phyloP scores from a whole-genome alignment of 768 basidiomycete genomes.

The Neoboletus magnificus region DNA sequence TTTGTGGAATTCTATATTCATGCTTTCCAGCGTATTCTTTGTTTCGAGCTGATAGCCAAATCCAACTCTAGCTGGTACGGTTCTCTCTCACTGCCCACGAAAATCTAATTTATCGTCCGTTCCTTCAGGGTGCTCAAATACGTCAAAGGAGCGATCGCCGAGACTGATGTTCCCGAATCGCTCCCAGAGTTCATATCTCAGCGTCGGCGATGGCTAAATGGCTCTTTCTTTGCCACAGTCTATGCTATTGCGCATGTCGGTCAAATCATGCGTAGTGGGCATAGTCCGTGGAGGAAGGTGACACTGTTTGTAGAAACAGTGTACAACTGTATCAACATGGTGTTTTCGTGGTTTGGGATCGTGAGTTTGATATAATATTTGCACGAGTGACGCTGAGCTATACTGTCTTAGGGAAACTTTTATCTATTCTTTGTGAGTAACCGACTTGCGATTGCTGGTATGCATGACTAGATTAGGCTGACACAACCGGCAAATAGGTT shows the following conservation, averaged over 20 bases:
- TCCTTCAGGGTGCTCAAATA: conserved; percentile 87
- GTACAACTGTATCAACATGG: conserved; percentile 83
- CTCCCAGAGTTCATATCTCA: conserved; percentile 94
- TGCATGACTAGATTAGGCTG: background rate
- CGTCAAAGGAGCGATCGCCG: conserved; percentile 88
- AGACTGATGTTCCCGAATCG: conserved; percentile 91
- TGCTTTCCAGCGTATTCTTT: conserved; percentile 67
- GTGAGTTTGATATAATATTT: conserved; percentile 42
- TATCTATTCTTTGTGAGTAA: conserved; percentile 85
- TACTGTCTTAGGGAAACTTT: conserved; percentile 72
- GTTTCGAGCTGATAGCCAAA: conserved; percentile 78
- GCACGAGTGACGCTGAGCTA: background rate
- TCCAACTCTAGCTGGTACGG: conserved; percentile 72
- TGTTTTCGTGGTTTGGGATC: conserved; percentile 93
- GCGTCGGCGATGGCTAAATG: conserved; percentile 85
- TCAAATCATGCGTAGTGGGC: conserved; percentile 41
- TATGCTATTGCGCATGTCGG: conserved; percentile 82
- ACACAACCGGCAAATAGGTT: conserved; percentile 43
- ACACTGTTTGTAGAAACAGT: conserved; percentile 75
- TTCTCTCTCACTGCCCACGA: conserved; percentile 1
- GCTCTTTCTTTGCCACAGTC: conserved; percentile 92
- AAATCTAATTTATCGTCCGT: conserved; percentile 8
- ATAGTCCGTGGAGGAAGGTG: conserved; percentile 72
- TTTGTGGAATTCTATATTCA: background rate
- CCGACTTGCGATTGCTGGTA: background rate